These are phyloP conservation scores for Glarea lozoyensis DNA, from an alignment of 495 filamentous ascomycete genomes.

Conservation along the genomic window DNA sequence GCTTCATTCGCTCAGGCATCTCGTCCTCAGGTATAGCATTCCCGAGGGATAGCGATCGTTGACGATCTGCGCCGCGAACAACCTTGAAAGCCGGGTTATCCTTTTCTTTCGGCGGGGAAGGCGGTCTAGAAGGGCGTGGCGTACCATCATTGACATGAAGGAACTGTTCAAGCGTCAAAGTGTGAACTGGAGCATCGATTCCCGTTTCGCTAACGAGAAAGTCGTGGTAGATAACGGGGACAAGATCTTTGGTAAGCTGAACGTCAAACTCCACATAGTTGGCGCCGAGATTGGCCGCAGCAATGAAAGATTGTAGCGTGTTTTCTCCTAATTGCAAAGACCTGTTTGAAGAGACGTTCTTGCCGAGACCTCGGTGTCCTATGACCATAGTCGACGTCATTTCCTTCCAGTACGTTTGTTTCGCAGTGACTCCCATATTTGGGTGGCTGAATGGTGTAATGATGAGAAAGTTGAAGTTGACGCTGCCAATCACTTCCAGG, in stretches of 20 bases:
- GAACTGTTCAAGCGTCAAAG: conserved; percentile 89
- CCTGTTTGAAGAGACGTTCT: conserved; percentile 72
- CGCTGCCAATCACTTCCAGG: conserved; percentile 82
- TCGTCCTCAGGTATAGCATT: conserved; percentile 31
- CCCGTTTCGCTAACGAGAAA: conserved; percentile 98
- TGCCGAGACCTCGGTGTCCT: conserved; percentile 87
- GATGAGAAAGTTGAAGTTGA: conserved; percentile 94
- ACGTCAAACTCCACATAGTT: conserved; percentile 93
- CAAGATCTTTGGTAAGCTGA: conserved; percentile 95
- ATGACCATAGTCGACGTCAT: conserved; percentile 79
- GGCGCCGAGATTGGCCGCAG: conserved; percentile 87
- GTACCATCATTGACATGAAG: conserved; percentile 58
- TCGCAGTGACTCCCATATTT: conserved; percentile 80
- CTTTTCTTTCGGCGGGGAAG: conserved; percentile 18
- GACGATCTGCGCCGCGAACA: conserved; percentile 18
- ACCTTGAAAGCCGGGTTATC: conserved; percentile 12
- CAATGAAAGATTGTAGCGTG: conserved; percentile 89
- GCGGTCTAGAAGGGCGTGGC: conserved; percentile 14
- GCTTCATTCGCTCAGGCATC: conserved; percentile 88
- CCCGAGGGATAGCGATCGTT: conserved; percentile 19
- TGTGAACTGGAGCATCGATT: conserved; percentile 94
- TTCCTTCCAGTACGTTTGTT: conserved; percentile 94
- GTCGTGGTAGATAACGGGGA: conserved; percentile 98
- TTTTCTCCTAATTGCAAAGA: conserved; percentile 95
- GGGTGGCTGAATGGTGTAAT: conserved; percentile 92